Base-by-base conservation (phyloP, 78 protist species). In the Protostelium mycophagum region DNA sequence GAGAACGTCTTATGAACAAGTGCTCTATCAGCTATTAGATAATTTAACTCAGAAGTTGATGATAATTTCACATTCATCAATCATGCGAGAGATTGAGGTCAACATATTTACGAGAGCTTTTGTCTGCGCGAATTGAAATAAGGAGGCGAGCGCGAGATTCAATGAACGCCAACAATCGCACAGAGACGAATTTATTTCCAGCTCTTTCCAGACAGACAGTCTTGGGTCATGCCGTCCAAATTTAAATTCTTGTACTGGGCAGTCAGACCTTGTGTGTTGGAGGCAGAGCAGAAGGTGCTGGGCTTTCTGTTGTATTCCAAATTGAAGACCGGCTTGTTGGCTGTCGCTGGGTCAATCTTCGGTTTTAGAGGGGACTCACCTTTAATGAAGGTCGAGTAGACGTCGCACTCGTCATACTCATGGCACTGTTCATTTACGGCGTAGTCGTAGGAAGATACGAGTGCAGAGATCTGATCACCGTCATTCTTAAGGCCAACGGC, bases 401-500 rank as follows among this genome's bases (percentile, higher is more conserved):
- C 37, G 16, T 16, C 37, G 86, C 86, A 85, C 37, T 85, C 86
- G 86, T 16, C 16, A 16, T 85, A 85, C 37, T 85, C 63, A 16
- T 37, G 37, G 16, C 86, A 85, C 37, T 85, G 86, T 16, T 85
- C 86, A 16, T 85, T 85, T 5, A 85, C 63, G 37, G 63, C 36
- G 16, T 23, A 85, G 86, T 85, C 86, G 16, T 37, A 85, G 86
- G n/a, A 23, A 16, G 34, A 5, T 16, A 85, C 86, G 86, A 85
- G 86, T 25, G 5, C 86, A 16, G 36, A 16, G 86, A 85, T 36
- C 37, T 85, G 86, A 36, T 85, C 86, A 16, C 5, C 16, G 86
- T 85, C 86, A 85, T 85, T 85, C 37, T 85, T 85, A 85, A 85
- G 86, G 34, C 86, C 86, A 16, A 85, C 37, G 37, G 34, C 16